Base-by-base conservation (phyloP, 768 basidiomycete genomes). In the Tephrocybe sp. region DNA sequence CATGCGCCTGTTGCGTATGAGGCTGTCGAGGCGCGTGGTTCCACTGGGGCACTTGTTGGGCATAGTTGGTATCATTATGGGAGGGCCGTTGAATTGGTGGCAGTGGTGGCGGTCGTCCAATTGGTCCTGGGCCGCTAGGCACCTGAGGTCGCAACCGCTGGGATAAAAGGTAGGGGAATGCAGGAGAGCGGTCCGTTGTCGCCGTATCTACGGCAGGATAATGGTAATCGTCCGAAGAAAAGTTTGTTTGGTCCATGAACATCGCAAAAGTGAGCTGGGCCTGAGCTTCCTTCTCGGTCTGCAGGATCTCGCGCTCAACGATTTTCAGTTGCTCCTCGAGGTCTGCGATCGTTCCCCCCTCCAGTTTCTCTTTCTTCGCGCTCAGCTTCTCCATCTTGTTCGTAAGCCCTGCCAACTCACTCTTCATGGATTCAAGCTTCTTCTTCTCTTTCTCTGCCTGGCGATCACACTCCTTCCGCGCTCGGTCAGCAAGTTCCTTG, bases 341-440 rank as follows among this genome's bases (percentile, higher is more conserved):
- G 52, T 87, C 87, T 1, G 76, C 76, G 15, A 92, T 72, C 12
- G 76, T 69, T 25, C 67, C 68, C 4, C 59, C 68, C 60, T 88
- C 86, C 44, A 90, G 64, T 61, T 78, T 87, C 44, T 90, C 89
- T 60, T 75, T 76, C 70, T 84, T 86, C 48, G 68, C 72, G 24
- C 63, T 73, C 45, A 92, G 66, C 60, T 80, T 82, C 51, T 96
- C 93, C 51, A 92, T 67, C 60, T 80, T 80, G 56, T 80, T 79
- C 2, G 69, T 73, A 48, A 87, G 62, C 1, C 69, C 67, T 6
- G 75, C 69, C 26, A 87, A 70, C 59, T 92, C 91, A 12, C 66
- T 67, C 58, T 75, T 80, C 70, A 82, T 68, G 12, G 68, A 64
- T 30, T 88, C 86, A 24, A 78, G 60, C 37, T 74, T 67, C 64